Conservation (phyloP, 805 yeast species). For the Wickerhamiella azymoides region DNA sequence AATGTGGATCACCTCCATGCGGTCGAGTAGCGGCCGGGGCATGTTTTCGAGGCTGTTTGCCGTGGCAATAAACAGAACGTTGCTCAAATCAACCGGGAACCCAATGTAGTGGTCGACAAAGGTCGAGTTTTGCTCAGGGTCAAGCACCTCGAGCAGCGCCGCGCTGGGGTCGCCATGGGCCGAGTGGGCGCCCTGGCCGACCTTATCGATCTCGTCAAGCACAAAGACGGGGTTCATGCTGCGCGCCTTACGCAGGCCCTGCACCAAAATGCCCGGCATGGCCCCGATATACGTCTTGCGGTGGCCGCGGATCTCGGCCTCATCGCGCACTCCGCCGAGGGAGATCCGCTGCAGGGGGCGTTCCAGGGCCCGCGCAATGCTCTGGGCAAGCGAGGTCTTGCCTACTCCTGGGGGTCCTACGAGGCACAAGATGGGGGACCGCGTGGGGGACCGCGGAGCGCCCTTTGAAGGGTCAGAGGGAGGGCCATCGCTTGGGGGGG, state of each 20-base stretch:
- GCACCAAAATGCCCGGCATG: constrained; percentile 73
- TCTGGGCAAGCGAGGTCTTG: constrained; percentile 72
- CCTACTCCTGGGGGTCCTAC: constrained; percentile 96
- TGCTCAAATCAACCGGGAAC: constrained; percentile 72
- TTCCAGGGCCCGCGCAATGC: constrained; percentile 61
- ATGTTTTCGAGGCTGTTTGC: constrained; percentile 64
- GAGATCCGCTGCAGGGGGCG: constrained; percentile 68
- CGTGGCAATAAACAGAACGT: constrained; percentile 70
- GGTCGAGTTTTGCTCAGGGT: constrained; percentile 71
- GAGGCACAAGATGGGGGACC: constrained; percentile 63
- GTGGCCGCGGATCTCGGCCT: constrained; percentile 82
- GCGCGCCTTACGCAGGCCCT: constrained; percentile 60
- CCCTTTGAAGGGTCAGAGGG: no score
- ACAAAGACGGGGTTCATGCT: constrained; percentile 73
- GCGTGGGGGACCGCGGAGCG: not conserved
- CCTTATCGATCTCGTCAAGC: constrained; percentile 76
- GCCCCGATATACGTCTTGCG: constrained; percentile 86
- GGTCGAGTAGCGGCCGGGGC: constrained; percentile 64
- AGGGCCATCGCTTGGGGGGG: no score
- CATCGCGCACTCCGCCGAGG: constrained; percentile 78
- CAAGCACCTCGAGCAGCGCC: constrained; percentile 74
- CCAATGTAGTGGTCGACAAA: constrained; percentile 77
- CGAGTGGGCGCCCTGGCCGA: constrained; percentile 37
- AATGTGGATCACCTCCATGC: constrained; percentile 70
- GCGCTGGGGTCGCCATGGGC: constrained; percentile 81